Conservation (phyloP, 1,284 basidiomycete genomes). For the Mrakiaceae sp. region DNA sequence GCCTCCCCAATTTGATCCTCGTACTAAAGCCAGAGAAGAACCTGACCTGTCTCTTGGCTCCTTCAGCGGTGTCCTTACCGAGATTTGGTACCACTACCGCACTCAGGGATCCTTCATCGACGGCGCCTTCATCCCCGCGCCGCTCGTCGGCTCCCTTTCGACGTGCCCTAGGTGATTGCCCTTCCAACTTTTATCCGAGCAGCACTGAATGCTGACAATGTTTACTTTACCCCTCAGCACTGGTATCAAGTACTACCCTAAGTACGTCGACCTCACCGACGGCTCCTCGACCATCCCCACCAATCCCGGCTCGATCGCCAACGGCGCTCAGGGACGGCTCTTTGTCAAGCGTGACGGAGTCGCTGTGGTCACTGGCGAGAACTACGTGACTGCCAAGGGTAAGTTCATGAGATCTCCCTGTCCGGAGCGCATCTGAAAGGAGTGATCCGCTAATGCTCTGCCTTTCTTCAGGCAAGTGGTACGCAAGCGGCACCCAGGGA, state of each 20-base stretch:
- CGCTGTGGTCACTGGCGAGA: background rate
- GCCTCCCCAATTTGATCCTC: too few relatives aligned
- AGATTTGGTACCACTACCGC: conserved; percentile 27
- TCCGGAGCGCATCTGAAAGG: background rate
- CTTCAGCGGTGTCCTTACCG: conserved; percentile 44
- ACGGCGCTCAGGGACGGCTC: background rate
- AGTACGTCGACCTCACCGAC: conserved; percentile 19
- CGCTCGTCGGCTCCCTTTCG: conserved; percentile 17
- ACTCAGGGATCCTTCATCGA: conserved; percentile 14
- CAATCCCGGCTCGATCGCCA: conserved; percentile 6
- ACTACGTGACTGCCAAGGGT: too few relatives aligned
- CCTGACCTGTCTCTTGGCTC: conserved; percentile 22
- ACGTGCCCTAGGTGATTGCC: conserved; percentile 17
- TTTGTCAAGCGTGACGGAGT: conserved; percentile 7
- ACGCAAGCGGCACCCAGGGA: background rate
- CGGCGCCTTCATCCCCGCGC: conserved; percentile 17
- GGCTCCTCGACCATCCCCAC: conserved; percentile 10
- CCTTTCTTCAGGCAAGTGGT: conserved; percentile 1
- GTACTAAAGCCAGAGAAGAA: too few relatives aligned
- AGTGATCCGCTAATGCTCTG: background rate
- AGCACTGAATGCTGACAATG: too few relatives aligned
- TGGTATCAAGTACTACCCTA: conserved; percentile 7
- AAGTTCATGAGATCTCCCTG: too few relatives aligned
- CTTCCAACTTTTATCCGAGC: too few relatives aligned
- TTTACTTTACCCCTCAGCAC: background rate